Base-by-base conservation (phyloP, 441 rosid species). In the Corymbia citriodora region DNA sequence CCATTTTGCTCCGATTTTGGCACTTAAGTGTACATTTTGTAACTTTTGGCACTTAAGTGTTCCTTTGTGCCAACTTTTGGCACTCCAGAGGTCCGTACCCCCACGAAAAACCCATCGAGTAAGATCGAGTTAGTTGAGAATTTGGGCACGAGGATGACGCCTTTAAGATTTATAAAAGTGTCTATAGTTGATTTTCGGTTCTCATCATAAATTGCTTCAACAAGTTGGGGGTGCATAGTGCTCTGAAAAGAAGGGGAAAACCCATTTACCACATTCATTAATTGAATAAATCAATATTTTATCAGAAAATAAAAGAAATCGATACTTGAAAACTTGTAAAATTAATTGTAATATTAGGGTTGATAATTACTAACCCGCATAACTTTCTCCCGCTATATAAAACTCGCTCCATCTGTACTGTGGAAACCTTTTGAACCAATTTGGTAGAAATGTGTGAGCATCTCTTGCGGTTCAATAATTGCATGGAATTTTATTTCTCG, bases 311-410 rank as follows among this genome's bases (percentile, higher is more conserved):
- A 25, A 53, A 53, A 15, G 8, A 53, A n/a, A 86, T 86, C 36
- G 59, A 33, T 36, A 83, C 17, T 49, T 27, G 31, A 40, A 25
- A 13, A 19, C 25, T 45, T 21, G 19, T 16, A 45, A 83, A 23
- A 7, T 83, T 2, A 86, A 55, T 55, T 86, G 40, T 10, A n/a
- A 27, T 0, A 50, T 36, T 29, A 54, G 36, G 87, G 91, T n/a
- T 3, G 53, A 68, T 52, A 59, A 12, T n/a, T 50, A 49, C 25
- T 13, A 52, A 92, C 91, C 92, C 17, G 89, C 92, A 61, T 90
- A 90, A 91, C 93, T 92, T 82, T 92, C 92, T 74, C 93, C 89
- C 25, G 90, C 89, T 25, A 89, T 88, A 85, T 91, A 91, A 88
- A 92, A 92, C 15, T 91, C 90, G 45, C 36, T 55, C 12, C 91